Evolutionary conservation across 1,284 basidiomycete species (phyloP).

Genomic region (Tausonia pullulans): DNA sequence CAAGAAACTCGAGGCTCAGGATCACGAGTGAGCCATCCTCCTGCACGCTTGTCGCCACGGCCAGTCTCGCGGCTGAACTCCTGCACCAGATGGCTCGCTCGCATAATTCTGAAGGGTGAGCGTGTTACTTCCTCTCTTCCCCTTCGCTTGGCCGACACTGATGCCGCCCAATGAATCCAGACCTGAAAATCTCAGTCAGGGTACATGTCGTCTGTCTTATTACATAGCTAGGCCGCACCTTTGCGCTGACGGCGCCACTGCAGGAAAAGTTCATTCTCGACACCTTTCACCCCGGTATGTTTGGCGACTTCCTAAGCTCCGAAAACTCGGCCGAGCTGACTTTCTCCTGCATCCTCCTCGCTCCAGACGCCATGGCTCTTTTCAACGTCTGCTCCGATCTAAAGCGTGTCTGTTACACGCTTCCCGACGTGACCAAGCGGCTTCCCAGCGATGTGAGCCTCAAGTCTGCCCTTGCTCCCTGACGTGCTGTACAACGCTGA

Average conservation of each 20-base stretch:
- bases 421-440: conserved; percentile 29
- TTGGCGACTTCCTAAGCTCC: not conserved
- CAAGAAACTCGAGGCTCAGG: conserved; percentile 4
- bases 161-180: conserved; percentile 33
- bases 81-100: conserved; percentile 61
- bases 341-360: too few species aligned
- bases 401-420: conserved; percentile 65
- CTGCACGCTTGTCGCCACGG: not conserved
- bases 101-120: conserved; percentile 81
- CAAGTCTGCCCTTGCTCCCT: too few species aligned
- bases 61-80: too few species aligned
- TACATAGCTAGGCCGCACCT: not conserved
- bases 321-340: not conserved
- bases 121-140: not conserved
- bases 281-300: conserved; percentile 54
- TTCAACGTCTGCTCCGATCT: conserved; percentile 92
- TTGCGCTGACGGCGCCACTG: conserved; percentile 38
- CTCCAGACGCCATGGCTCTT: conserved; percentile 66
- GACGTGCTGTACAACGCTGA: too few species aligned
- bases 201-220: not conserved
- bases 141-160: not conserved
- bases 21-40: conserved; percentile 1
- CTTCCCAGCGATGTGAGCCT: too few species aligned
- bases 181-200: conserved; percentile 67
- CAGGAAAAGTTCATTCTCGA: conserved; percentile 71